Conservation (phyloP, 768 basidiomycete species). For the Lepiota brunneoincarnata region DNA sequence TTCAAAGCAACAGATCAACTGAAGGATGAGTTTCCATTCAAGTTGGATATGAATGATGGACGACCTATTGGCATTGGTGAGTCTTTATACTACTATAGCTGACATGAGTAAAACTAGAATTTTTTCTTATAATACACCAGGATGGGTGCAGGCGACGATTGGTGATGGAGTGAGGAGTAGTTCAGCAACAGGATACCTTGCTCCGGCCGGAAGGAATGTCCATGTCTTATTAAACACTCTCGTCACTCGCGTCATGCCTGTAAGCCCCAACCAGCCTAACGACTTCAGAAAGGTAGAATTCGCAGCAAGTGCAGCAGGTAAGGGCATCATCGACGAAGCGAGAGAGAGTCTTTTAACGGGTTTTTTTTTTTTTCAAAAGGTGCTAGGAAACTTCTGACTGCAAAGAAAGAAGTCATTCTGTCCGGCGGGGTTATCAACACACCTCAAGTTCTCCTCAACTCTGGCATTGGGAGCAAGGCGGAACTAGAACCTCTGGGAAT, state of each 20-base stretch:
- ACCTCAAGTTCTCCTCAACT: slow-evolving; percentile 31
- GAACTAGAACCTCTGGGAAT: slow-evolving; percentile 36
- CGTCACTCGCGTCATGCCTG: slow-evolving; percentile 19
- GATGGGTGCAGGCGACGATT: slow-evolving; percentile 30
- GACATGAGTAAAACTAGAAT: too few species aligned
- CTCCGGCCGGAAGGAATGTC: slow-evolving; percentile 30
- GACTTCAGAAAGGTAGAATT: slow-evolving; percentile 21
- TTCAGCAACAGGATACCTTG: slow-evolving; percentile 35
- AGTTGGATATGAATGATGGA: slow-evolving; percentile 31
- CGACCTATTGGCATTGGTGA: slow-evolving; percentile 22
- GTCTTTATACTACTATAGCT: too few species aligned
- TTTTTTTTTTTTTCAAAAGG: too few species aligned
- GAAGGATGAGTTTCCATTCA: slow-evolving; percentile 30
- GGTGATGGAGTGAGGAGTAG: slow-evolving; percentile 30
- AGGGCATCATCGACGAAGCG: too few species aligned
- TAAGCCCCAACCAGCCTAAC: neutral
- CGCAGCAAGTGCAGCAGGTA: neutral
- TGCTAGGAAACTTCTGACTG: slow-evolving; percentile 12
- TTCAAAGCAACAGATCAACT: slow-evolving; percentile 24
- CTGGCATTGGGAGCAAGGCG: slow-evolving; percentile 37
- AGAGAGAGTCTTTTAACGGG: too few species aligned
- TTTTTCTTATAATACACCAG: neutral
- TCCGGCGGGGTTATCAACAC: slow-evolving; percentile 19
- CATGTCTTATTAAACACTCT: slow-evolving; percentile 29
- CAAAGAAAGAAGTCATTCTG: slow-evolving; percentile 17